Evolutionary conservation across 352 stramenopile genomes (phyloP).

Genomic region (Globisporangium mamillatum): DNA sequence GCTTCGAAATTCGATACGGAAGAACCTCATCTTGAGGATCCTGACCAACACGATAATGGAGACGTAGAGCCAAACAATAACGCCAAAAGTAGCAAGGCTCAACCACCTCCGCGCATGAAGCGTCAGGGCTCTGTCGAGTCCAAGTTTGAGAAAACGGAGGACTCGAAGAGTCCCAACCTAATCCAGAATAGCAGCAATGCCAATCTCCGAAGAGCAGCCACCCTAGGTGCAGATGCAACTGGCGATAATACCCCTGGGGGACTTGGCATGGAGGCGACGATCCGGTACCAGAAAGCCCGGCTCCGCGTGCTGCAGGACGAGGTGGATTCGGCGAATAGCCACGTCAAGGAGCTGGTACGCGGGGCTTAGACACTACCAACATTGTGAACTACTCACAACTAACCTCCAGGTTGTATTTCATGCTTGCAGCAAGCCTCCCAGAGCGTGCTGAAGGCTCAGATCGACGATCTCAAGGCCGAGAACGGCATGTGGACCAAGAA

Average conservation of each 20-base stretch:
- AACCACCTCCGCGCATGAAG: constrained; percentile 1
- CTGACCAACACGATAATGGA: neutral
- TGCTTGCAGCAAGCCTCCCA: constrained; percentile 37
- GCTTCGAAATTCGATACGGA: constrained; percentile 5
- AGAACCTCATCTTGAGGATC: neutral
- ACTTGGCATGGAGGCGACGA: constrained; percentile 52
- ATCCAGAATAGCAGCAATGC: neutral
- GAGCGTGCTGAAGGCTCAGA: constrained; percentile 28
- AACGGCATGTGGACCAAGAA: constrained; percentile 54
- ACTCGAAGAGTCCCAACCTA: neutral
- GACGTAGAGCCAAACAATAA: constrained; percentile 3
- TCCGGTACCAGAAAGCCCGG: constrained; percentile 74
- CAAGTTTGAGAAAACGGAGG: constrained; percentile 1
- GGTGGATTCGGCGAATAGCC: constrained; percentile 33
- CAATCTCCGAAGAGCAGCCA: neutral
- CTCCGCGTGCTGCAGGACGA: constrained; percentile 74
- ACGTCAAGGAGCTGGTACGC: constrained; percentile 49
- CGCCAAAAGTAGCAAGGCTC: neutral
- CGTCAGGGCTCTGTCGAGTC: neutral
- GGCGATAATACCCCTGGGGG: constrained; percentile 25
- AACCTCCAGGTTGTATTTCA: neutral
- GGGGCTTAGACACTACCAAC: neutral
- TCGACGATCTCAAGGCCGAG: constrained; percentile 51
- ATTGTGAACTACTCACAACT: neutral
- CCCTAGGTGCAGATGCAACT: neutral